Conservation (phyloP, 2,329 filamentous ascomycete species). For the Dactylella cylindrospora region DNA sequence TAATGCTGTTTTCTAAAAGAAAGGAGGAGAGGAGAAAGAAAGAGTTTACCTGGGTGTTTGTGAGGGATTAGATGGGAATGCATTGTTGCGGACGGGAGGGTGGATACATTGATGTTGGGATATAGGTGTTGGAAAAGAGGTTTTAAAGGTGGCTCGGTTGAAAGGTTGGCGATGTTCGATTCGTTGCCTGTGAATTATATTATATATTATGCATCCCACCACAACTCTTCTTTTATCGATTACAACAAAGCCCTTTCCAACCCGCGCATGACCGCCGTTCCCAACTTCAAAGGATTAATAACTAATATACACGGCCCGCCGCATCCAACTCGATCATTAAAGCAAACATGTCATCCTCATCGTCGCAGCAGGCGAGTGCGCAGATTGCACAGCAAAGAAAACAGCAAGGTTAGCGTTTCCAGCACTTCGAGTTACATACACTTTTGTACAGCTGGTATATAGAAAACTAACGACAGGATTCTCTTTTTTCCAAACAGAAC, state of each 20-base stretch:
- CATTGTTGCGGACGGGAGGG: slow-evolving; percentile 66
- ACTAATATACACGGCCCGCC: neutral
- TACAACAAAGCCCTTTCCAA: neutral
- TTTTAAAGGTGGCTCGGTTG: slow-evolving; percentile 16
- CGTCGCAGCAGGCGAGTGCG: slow-evolving; percentile 14
- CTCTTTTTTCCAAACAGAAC: slow-evolving; percentile 59
- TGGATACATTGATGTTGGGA: neutral
- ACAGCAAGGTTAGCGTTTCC: slow-evolving; percentile 51
- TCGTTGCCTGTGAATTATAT: no score
- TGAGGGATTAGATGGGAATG: slow-evolving; percentile 97
- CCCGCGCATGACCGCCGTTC: neutral
- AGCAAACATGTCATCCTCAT: slow-evolving; percentile 34
- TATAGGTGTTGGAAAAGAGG: slow-evolving; percentile 18
- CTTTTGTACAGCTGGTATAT: slow-evolving; percentile 8
- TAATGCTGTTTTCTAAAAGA: neutral
- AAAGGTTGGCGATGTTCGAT: slow-evolving; percentile 28
- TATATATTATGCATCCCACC: no score
- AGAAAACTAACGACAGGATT: neutral
- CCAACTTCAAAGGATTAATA: no score
- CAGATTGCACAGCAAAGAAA: slow-evolving; percentile 47
- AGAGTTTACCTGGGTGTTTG: slow-evolving; percentile 73
- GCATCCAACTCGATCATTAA: slow-evolving; percentile 7
- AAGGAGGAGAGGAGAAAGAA: slow-evolving; percentile 12
- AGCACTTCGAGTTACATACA: no score
- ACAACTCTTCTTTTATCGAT: neutral